A percentile compares a stretch with the other conserved stretches of the same genome.
Evolutionary conservation across 1,139 yeast genomes (phyloP).

Genomic region (Diutina pseudorugosa): DNA sequence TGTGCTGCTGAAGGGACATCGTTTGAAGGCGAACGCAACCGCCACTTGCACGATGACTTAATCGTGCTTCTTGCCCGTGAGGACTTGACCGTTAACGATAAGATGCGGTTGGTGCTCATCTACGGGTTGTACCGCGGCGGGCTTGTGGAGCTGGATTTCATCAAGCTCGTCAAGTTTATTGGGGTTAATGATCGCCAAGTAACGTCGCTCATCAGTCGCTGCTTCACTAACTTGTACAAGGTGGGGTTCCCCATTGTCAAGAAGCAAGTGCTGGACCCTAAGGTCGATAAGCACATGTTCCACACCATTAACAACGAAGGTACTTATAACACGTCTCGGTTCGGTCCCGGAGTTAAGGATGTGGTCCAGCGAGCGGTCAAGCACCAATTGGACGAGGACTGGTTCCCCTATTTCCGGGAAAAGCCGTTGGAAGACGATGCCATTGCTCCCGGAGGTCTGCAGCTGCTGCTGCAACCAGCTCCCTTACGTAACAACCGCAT

Average conservation of each 20-base stretch:
- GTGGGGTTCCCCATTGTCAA: conserved; percentile 63
- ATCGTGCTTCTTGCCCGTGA: conserved; percentile 45
- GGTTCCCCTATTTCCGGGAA: conserved; percentile 70
- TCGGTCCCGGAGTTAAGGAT: conserved; percentile 56
- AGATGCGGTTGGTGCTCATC: conserved; percentile 62
- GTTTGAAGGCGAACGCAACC: conserved; percentile 56
- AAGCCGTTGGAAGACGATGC: conserved; percentile 54
- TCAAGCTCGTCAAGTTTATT: conserved; percentile 58
- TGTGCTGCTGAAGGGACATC: conserved; percentile 64
- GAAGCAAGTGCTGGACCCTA: conserved; percentile 23
- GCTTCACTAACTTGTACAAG: conserved; percentile 52
- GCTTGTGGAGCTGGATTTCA: conserved; percentile 58
- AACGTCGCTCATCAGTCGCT: conserved; percentile 28
- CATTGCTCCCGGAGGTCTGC: background rate
- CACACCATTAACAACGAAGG: conserved; percentile 60
- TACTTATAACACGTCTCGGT: conserved; percentile 64
- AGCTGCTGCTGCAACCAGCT: conserved; percentile 7
- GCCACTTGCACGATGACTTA: conserved; percentile 55
- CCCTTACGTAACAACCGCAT: conserved; percentile 64
- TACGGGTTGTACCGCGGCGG: conserved; percentile 85
- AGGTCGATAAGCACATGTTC: conserved; percentile 33
- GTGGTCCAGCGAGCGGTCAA: conserved; percentile 38
- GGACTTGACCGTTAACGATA: conserved; percentile 44
- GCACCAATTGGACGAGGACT: conserved; percentile 38
- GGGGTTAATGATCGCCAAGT: conserved; percentile 50